Percentiles rank a stretch among this genome's conserved stretches.
Evolutionary conservation across 2,329 filamentous ascomycete species (phyloP).

Genomic region (Dryadomyces quercus-mongolicae): DNA sequence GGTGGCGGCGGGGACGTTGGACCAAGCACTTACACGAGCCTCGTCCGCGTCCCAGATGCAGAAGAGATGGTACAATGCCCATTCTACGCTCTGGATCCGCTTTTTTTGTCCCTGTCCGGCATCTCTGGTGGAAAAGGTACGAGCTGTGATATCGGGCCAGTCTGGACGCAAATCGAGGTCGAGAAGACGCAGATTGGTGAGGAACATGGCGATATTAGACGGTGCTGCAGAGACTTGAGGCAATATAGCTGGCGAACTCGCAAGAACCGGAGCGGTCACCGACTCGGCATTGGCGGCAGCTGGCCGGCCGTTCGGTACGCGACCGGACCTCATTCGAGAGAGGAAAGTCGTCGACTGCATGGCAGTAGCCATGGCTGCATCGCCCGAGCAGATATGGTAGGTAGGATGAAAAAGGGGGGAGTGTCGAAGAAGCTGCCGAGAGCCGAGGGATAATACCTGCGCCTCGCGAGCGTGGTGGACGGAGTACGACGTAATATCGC

Average conservation of each 20-base stretch:
- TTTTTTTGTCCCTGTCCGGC: conserved; percentile 65
- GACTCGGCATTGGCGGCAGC: background rate
- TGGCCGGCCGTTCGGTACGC: conserved; percentile 11
- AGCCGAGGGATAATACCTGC: no score
- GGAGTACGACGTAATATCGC: background rate
- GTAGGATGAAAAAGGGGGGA: background rate
- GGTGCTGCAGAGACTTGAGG: conserved; percentile 17
- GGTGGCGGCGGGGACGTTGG: no score
- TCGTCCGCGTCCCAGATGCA: conserved; percentile 69
- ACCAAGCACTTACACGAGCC: conserved; percentile 40
- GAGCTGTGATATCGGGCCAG: conserved; percentile 64
- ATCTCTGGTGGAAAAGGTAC: conserved; percentile 58
- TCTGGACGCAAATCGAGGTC: conserved; percentile 64
- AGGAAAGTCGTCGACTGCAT: conserved; percentile 10
- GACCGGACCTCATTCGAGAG: conserved; percentile 15
- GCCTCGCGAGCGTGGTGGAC: no score
- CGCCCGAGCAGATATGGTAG: background rate
- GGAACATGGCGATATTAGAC: conserved; percentile 52
- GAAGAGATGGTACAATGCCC: conserved; percentile 83
- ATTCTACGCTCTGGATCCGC: conserved; percentile 73
- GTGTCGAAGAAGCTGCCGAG: background rate
- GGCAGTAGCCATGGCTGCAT: conserved; percentile 10
- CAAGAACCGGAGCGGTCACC: background rate
- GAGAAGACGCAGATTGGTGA: conserved; percentile 74
- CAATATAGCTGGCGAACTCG: background rate